These are phyloP conservation scores for Colletotrichum euphorbiae DNA, from an alignment of 2,329 filamentous ascomycete genomes.

Conservation along the genomic window DNA sequence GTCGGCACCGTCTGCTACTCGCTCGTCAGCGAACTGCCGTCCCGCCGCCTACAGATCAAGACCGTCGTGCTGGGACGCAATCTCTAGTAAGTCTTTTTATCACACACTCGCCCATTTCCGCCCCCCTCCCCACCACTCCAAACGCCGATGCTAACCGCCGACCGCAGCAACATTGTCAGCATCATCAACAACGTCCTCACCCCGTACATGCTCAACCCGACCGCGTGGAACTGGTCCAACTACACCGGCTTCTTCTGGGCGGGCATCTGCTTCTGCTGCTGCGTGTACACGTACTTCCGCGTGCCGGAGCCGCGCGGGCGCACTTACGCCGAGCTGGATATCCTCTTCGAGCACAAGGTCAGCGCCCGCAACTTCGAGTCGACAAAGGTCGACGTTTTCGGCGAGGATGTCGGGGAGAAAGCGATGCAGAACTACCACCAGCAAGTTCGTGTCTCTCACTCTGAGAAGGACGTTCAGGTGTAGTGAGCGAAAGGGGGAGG, in stretches of 20 bases:
- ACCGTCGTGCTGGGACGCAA: slow-evolving; percentile 89
- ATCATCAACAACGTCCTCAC: slow-evolving; percentile 87
- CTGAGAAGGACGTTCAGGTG: slow-evolving; percentile 42
- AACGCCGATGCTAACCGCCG: slow-evolving; percentile 15
- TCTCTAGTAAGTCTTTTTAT: slow-evolving; percentile 65
- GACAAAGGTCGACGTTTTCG: slow-evolving; percentile 68
- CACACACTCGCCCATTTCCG: no score
- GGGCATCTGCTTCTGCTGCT: slow-evolving; percentile 82
- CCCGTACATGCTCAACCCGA: slow-evolving; percentile 92
- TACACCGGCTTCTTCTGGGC: slow-evolving; percentile 91
- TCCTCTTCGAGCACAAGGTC: slow-evolving; percentile 82
- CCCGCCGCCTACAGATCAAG: slow-evolving; percentile 87
- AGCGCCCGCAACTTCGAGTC: slow-evolving; percentile 78
- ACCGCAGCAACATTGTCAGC: slow-evolving; percentile 76
- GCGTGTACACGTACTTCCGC: slow-evolving; percentile 84
- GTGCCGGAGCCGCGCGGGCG: slow-evolving; percentile 84
- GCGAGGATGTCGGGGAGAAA: slow-evolving; percentile 57
- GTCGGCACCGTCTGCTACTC: slow-evolving; percentile 93
- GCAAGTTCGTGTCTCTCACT: slow-evolving; percentile 48
- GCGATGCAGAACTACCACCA: slow-evolving; percentile 63
- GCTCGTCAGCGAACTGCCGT: slow-evolving; percentile 85
- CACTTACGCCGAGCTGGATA: slow-evolving; percentile 86
- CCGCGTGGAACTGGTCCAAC: slow-evolving; percentile 88
- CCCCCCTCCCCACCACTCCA: background rate
- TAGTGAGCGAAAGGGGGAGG: background rate